Evolutionary conservation across 306 rosid species (phyloP).

Genomic region (Quillaja saponaria): DNA sequence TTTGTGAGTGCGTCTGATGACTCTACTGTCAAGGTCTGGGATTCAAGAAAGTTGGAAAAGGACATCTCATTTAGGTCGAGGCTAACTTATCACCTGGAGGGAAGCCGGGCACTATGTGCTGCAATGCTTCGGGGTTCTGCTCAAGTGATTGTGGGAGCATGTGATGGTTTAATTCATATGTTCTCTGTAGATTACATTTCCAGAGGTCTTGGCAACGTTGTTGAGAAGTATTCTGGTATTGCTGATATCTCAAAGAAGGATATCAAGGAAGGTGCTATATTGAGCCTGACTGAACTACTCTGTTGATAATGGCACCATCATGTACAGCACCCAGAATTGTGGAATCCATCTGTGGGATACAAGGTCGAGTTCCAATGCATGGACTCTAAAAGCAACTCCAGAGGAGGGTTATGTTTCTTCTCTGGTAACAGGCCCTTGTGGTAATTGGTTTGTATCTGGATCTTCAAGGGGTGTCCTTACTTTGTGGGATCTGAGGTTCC

Average conservation of each 20-base stretch:
- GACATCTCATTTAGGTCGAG: conserved; percentile 96
- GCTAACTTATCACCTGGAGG: conserved; percentile 92
- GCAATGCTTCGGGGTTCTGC: conserved; percentile 82
- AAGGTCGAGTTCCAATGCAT: conserved; percentile 70
- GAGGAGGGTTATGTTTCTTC: conserved; percentile 87
- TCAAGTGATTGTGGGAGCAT: conserved; percentile 91
- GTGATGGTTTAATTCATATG: conserved; percentile 86
- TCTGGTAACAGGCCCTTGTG: conserved; percentile 73
- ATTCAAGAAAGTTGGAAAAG: conserved; percentile 86
- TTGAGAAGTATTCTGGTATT: conserved; percentile 91
- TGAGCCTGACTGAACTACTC: conserved; percentile 67
- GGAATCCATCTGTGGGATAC: conserved; percentile 98
- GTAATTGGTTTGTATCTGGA: conserved; percentile 96
- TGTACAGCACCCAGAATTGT: conserved; percentile 91
- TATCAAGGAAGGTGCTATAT: conserved; percentile 87
- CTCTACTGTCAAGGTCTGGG: conserved; percentile 96
- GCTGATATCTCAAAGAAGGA: conserved; percentile 90
- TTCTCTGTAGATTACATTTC: conserved; percentile 91
- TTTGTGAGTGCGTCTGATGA: conserved; percentile 95
- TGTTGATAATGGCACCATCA: conserved; percentile 56
- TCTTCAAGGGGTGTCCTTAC: conserved; percentile 91
- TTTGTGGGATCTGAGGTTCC: conserved; percentile 97
- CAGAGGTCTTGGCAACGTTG: conserved; percentile 81
- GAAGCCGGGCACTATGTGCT: conserved; percentile 86
- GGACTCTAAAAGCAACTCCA: conserved; percentile 78